phyloP scores from a whole-genome alignment of 805 yeast genomes.

The Zygoascus biomembranicola region DNA sequence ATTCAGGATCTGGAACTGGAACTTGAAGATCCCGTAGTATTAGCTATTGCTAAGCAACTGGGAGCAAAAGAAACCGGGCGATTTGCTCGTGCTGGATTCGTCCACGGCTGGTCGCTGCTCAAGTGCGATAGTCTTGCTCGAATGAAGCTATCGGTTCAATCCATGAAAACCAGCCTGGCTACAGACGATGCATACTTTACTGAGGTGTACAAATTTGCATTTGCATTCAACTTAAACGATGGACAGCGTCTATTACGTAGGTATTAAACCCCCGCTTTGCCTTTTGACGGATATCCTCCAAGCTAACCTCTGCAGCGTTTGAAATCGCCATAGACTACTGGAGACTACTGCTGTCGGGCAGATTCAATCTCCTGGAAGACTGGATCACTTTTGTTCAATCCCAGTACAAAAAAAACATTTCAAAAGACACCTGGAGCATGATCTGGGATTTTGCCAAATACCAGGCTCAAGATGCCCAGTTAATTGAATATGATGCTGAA shows the following conservation, averaged over 20 bases:
- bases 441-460: slow-evolving; percentile 49
- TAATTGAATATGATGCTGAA: slow-evolving; percentile 60
- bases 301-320: slow-evolving; percentile 22
- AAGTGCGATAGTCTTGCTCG: slow-evolving; percentile 28
- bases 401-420: slow-evolving; percentile 40
- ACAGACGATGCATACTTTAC: slow-evolving; percentile 35
- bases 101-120: slow-evolving; percentile 44
- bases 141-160: slow-evolving; percentile 39
- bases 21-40: slow-evolving; percentile 66
- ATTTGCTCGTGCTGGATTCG: slow-evolving; percentile 43
- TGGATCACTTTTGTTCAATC: slow-evolving; percentile 53
- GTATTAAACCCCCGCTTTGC: background rate
- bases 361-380: slow-evolving; percentile 20
- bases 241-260: slow-evolving; percentile 45
- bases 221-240: slow-evolving; percentile 52
- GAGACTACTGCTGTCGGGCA: slow-evolving; percentile 52
- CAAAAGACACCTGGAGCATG: slow-evolving; percentile 84
- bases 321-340: slow-evolving; percentile 72
- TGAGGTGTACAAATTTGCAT: slow-evolving; percentile 62
- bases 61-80: slow-evolving; percentile 60
- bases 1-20: slow-evolving; percentile 58
- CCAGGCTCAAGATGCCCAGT: slow-evolving; percentile 42
- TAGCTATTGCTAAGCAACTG: slow-evolving; percentile 63
- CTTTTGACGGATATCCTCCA: too few species aligned
- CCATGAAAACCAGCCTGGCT: slow-evolving; percentile 29